Conservation (phyloP, 2,329 filamentous ascomycete genomes). For the Hymenotorrendiella dingleyae region DNA sequence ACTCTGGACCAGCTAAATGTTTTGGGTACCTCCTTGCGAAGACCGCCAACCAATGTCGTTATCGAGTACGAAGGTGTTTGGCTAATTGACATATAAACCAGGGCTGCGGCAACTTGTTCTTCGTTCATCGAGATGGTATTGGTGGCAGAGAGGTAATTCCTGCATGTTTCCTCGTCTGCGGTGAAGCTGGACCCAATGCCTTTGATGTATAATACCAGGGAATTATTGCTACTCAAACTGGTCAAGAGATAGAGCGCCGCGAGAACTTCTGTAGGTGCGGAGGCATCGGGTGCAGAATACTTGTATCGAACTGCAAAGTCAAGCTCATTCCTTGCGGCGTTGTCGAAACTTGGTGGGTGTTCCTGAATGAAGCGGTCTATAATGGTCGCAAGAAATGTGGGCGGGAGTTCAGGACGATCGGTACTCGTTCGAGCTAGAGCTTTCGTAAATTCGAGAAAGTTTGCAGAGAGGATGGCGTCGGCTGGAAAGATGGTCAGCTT, state of each 20-base stretch:
- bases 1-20: conserved; percentile 64
- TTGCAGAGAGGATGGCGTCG: conserved; percentile 81
- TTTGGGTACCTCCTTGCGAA: conserved; percentile 56
- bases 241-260: conserved; percentile 65
- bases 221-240: conserved; percentile 54
- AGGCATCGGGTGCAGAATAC: conserved; percentile 50
- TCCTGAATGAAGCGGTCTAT: conserved; percentile 83
- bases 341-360: conserved; percentile 79
- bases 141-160: conserved; percentile 46
- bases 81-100: conserved; percentile 62
- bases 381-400: conserved; percentile 69
- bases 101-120: conserved; percentile 73
- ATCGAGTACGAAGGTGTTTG: conserved; percentile 49
- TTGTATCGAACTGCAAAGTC: conserved; percentile 56
- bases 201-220: conserved; percentile 63
- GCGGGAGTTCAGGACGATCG: conserved; percentile 59
- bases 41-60: conserved; percentile 51
- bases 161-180: conserved; percentile 63
- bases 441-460: conserved; percentile 71
- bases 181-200: conserved; percentile 70
- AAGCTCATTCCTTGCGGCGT: conserved; percentile 65
- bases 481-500: conserved; percentile 45
- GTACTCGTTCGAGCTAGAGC: conserved; percentile 62
- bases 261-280: conserved; percentile 65
- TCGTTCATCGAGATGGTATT: conserved; percentile 59